Percentiles rank a stretch among this genome's conserved stretches.
These are phyloP conservation scores for Suillus ampliporus DNA, from an alignment of 768 basidiomycete species.

Conservation along the genomic window DNA sequence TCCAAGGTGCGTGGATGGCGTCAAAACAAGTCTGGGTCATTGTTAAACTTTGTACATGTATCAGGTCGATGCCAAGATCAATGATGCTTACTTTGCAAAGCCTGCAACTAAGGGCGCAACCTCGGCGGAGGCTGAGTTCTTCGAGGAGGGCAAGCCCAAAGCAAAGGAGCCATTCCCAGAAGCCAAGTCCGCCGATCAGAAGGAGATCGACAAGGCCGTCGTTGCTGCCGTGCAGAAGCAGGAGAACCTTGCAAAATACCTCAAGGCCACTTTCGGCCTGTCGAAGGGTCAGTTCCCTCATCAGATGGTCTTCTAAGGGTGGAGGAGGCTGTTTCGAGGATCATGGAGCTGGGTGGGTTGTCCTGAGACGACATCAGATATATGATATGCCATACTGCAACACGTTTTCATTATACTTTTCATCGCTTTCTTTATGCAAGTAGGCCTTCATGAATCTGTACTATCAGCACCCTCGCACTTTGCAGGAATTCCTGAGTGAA, in stretches of 20 bases:
- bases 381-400: slow-evolving; percentile 32
- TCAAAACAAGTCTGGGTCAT: neutral
- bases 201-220: slow-evolving; percentile 80
- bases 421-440: slow-evolving; percentile 20
- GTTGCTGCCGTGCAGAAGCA: slow-evolving; percentile 89
- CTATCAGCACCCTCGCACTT: slow-evolving; percentile 8
- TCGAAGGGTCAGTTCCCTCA: slow-evolving; percentile 98
- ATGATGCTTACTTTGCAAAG: slow-evolving; percentile 95
- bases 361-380: slow-evolving; percentile 20
- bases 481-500: slow-evolving; percentile 6
- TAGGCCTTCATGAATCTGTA: slow-evolving; percentile 17
- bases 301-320: slow-evolving; percentile 82
- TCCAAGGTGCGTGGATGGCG: slow-evolving; percentile 62
- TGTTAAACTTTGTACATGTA: slow-evolving; percentile 9
- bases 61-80: slow-evolving; percentile 88
- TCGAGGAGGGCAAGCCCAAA: slow-evolving; percentile 91
- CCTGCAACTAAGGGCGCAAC: slow-evolving; percentile 65
- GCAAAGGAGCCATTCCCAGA: slow-evolving; percentile 86
- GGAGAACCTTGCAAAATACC: slow-evolving; percentile 90
- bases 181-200: slow-evolving; percentile 90
- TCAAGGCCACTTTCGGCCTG: slow-evolving; percentile 90
- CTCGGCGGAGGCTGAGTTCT: slow-evolving; percentile 97
- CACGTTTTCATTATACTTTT: slow-evolving; percentile 19
- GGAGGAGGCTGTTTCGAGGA: slow-evolving; percentile 22
- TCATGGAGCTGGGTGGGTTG: slow-evolving; percentile 20